Conservation (phyloP, 164 flowering plant species). For the Umbilicus rupestris region DNA sequence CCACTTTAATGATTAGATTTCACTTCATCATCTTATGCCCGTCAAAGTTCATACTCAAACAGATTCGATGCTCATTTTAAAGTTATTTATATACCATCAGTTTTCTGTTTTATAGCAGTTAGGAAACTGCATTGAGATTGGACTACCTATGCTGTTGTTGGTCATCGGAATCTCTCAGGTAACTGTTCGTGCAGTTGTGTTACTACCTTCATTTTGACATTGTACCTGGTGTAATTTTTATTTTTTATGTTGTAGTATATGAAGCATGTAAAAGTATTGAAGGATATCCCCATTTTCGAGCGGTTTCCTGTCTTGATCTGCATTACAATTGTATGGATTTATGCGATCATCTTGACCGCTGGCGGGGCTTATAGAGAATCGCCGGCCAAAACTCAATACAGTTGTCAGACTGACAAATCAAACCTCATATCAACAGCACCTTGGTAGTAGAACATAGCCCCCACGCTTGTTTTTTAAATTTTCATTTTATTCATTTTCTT, state of each 20-base stretch:
- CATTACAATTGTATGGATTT: constrained; percentile 68
- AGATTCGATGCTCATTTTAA: neutral
- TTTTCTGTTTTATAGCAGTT: constrained; percentile 40
- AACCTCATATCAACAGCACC: constrained; percentile 69
- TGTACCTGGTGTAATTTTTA: neutral
- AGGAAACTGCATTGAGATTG: constrained; percentile 92
- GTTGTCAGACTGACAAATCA: constrained; percentile 66
- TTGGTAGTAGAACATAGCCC: no score
- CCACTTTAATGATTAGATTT: neutral
- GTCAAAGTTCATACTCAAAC: neutral
- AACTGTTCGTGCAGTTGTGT: constrained; percentile 14
- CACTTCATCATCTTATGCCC: neutral
- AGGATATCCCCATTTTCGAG: constrained; percentile 79
- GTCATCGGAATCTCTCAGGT: constrained; percentile 81
- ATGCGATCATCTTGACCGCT: constrained; percentile 69
- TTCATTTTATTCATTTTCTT: neutral
- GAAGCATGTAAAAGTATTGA: constrained; percentile 64
- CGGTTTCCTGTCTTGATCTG: constrained; percentile 78
- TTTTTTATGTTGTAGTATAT: constrained; percentile 78
- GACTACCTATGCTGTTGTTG: constrained; percentile 78
- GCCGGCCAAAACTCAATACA: constrained; percentile 29
- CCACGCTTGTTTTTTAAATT: neutral
- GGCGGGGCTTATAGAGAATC: constrained; percentile 62
- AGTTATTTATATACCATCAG: neutral
- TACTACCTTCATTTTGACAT: neutral